Evolutionary conservation across 78 protist genomes (phyloP).

Genomic region (Guillardia theta): DNA sequence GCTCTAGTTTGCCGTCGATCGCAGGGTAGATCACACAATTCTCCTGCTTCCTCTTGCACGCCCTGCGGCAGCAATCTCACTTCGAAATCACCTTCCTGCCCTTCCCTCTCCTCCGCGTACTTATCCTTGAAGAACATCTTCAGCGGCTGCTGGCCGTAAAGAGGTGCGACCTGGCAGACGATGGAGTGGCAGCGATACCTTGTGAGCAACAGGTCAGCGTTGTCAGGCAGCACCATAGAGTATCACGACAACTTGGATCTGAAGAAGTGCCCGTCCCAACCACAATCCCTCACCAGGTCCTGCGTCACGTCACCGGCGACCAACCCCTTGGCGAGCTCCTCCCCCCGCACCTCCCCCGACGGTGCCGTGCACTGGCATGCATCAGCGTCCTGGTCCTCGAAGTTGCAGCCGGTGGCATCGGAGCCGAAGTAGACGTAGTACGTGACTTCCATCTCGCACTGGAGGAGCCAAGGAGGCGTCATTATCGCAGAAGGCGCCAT

Average conservation of each 20-base stretch:
- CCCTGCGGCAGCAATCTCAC: too few relatives aligned
- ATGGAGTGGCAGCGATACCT: background rate
- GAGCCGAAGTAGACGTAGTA: background rate
- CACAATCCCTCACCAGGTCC: background rate
- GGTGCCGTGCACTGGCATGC: background rate
- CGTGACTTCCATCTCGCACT: conserved; percentile 20
- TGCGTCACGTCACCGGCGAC: too few relatives aligned
- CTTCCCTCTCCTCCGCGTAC: too few relatives aligned
- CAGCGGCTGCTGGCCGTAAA: background rate
- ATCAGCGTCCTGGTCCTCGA: background rate
- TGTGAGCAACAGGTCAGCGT: too few relatives aligned
- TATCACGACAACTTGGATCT: too few relatives aligned
- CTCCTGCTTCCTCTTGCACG: too few relatives aligned
- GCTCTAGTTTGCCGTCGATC: background rate
- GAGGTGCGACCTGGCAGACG: background rate
- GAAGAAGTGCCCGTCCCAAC: background rate
- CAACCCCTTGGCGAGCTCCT: too few relatives aligned
- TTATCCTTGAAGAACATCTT: conserved; percentile 8
- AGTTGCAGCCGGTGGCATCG: background rate
- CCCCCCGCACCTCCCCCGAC: too few relatives aligned
- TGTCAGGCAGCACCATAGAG: too few relatives aligned
- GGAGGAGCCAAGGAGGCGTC: background rate
- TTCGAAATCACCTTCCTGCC: too few relatives aligned
- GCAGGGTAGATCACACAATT: too few relatives aligned
- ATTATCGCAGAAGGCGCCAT: background rate